phyloP scores from a whole-genome alignment of 2,329 filamentous ascomycete species.

The Venturia asperata region DNA sequence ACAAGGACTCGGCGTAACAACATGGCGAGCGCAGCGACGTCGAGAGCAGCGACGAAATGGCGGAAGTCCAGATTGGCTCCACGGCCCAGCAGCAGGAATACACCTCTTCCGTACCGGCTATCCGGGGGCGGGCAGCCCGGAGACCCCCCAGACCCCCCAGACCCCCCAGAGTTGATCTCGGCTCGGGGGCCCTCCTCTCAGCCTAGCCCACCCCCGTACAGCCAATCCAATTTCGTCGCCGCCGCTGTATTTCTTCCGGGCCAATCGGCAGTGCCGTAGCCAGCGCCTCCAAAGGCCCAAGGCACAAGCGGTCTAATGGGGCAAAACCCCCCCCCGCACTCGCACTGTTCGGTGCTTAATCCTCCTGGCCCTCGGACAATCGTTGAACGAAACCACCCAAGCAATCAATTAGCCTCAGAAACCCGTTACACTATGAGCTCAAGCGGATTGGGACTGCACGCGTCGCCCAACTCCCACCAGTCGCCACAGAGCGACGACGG shows the following conservation, averaged over 20 bases:
- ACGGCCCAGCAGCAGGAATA: neutral
- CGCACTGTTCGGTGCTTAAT: neutral
- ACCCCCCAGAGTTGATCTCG: neutral
- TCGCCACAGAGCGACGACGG: slow-evolving; percentile 9
- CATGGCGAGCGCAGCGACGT: neutral
- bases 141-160: neutral
- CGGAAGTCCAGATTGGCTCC: too few species aligned
- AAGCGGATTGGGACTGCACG: neutral
- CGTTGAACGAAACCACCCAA: neutral
- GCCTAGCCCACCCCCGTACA: neutral
- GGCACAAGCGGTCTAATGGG: neutral
- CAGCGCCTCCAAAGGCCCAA: neutral
- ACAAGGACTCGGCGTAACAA: neutral
- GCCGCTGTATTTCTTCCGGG: neutral
- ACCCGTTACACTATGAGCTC: slow-evolving; percentile 9
- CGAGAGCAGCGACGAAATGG: neutral
- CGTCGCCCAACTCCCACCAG: neutral
- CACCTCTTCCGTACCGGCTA: neutral
- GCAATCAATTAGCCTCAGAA: slow-evolving; percentile 12
- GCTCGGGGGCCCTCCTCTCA: neutral
- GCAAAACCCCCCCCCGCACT: neutral
- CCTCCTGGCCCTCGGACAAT: neutral
- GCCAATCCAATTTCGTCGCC: neutral
- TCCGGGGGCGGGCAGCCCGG: neutral
- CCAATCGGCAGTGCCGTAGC: neutral